Conservation (phyloP, 345 rosid genomes). For the Camelina neglecta region DNA sequence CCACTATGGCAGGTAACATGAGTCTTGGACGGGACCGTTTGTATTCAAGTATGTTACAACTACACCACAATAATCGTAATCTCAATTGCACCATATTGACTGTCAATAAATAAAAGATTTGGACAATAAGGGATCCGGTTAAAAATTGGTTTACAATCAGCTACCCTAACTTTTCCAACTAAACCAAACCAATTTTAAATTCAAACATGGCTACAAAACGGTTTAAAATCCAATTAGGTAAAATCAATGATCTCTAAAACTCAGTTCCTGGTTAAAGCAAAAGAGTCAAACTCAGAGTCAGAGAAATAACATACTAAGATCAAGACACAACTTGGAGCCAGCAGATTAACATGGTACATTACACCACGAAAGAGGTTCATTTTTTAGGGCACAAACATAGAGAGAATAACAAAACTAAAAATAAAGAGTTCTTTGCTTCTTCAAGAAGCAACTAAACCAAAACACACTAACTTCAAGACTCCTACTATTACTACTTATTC, state of each 20-base stretch:
- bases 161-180: no score
- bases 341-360: conserved; percentile 44
- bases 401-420: conserved; percentile 14
- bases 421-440: conserved; percentile 35
- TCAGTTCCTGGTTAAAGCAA: neutral
- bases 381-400: conserved; percentile 36
- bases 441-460: conserved; percentile 36
- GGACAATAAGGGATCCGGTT: no score
- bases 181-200: no score
- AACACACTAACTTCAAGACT: conserved; percentile 38
- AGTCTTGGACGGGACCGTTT: neutral
- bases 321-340: conserved; percentile 38
- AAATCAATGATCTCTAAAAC: neutral
- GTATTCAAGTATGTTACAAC: neutral
- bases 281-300: conserved; percentile 2
- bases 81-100: no score
- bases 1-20: neutral
- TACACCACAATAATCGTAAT: no score
- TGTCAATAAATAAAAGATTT: no score
- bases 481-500: conserved; percentile 25
- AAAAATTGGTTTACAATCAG: no score
- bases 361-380: conserved; percentile 43
- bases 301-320: conserved; percentile 39
- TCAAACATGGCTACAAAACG: neutral
- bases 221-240: neutral